Percentiles rank a stretch among this genome's conserved stretches.
phyloP scores from a whole-genome alignment of 345 rosid species.

The Rhizophora mangle region DNA sequence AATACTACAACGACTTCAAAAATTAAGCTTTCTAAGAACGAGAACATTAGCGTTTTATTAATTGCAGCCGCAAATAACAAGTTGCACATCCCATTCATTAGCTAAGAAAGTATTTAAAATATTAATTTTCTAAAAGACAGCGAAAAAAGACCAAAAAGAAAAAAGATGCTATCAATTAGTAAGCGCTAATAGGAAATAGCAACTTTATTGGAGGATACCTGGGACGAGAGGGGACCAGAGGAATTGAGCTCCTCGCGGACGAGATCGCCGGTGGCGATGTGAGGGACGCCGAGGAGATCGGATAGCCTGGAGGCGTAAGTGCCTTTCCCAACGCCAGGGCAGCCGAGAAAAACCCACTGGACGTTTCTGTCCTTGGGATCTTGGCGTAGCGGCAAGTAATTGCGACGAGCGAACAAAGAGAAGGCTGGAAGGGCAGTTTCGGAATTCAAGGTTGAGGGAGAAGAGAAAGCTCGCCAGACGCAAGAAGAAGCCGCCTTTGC shows the following conservation, averaged over 20 bases:
- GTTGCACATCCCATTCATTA: too few relatives aligned
- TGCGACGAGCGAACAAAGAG: constrained; percentile 18
- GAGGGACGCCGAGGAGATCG: constrained; percentile 75
- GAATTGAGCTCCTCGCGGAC: constrained; percentile 89
- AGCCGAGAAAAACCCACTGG: constrained; percentile 97
- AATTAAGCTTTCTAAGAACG: too few relatives aligned
- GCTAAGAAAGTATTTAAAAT: too few relatives aligned
- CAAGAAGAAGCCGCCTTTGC: not conserved
- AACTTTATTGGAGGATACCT: constrained; percentile 36
- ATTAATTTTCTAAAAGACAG: too few relatives aligned
- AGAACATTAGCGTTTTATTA: too few relatives aligned
- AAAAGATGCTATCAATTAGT: too few relatives aligned
- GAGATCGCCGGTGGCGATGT: constrained; percentile 98
- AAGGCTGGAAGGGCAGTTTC: constrained; percentile 38
- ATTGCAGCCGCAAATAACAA: too few relatives aligned
- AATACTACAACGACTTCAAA: too few relatives aligned
- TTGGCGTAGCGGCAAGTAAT: constrained; percentile 20
- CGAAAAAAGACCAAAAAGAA: too few relatives aligned
- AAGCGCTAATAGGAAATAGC: too few relatives aligned
- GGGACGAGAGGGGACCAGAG: constrained; percentile 67
- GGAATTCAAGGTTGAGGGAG: constrained; percentile 33
- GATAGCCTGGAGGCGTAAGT: constrained; percentile 95
- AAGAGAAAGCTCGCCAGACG: not conserved
- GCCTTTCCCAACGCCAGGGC: constrained; percentile 98
- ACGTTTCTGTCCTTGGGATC: constrained; percentile 43